A percentile compares a stretch with the other conserved stretches of the same genome.
Evolutionary conservation across 768 basidiomycete genomes (phyloP).

Genomic region (Tulasnella sp.): DNA sequence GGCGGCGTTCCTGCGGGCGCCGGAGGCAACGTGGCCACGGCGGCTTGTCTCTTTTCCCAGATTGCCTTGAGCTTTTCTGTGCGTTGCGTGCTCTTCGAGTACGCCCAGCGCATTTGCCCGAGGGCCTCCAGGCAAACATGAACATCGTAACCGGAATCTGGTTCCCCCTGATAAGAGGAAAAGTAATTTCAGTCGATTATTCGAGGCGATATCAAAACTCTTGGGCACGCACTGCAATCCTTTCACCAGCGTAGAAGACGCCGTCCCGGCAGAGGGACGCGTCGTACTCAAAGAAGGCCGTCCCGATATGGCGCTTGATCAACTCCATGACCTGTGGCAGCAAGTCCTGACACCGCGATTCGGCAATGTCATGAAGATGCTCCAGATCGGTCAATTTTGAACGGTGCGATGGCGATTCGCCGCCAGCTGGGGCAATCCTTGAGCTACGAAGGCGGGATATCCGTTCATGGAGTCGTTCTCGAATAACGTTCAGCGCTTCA

Average conservation of each 20-base stretch:
- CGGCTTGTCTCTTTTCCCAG: background rate
- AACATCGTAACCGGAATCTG: slow-evolving; percentile 46
- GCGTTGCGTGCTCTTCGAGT: slow-evolving; percentile 59
- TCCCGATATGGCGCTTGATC: slow-evolving; percentile 46
- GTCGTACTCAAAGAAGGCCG: slow-evolving; percentile 73
- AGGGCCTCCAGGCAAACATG: slow-evolving; percentile 62
- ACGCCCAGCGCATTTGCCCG: slow-evolving; percentile 69
- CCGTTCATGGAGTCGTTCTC: slow-evolving; percentile 68
- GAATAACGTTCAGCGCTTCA: slow-evolving; percentile 83
- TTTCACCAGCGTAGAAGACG: slow-evolving; percentile 76
- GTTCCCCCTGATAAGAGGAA: slow-evolving; percentile 31
- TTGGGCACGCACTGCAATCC: slow-evolving; percentile 42
- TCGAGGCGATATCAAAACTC: background rate
- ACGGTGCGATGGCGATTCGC: slow-evolving; percentile 23
- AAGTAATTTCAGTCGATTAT: background rate
- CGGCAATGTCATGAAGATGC: slow-evolving; percentile 39
- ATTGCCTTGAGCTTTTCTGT: slow-evolving; percentile 24
- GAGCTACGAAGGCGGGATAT: slow-evolving; percentile 26
- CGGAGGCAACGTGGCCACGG: background rate
- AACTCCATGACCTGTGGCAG: slow-evolving; percentile 41
- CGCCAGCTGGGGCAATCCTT: slow-evolving; percentile 19
- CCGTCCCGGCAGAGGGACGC: slow-evolving; percentile 81
- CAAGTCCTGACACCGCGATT: slow-evolving; percentile 40
- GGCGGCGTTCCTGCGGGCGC: background rate
- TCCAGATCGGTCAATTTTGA: slow-evolving; percentile 29